A percentile compares a stretch with the other conserved stretches of the same genome.
Evolutionary conservation across 2,329 filamentous ascomycete genomes (phyloP).

Genomic region (Colletotrichum nymphaeae): DNA sequence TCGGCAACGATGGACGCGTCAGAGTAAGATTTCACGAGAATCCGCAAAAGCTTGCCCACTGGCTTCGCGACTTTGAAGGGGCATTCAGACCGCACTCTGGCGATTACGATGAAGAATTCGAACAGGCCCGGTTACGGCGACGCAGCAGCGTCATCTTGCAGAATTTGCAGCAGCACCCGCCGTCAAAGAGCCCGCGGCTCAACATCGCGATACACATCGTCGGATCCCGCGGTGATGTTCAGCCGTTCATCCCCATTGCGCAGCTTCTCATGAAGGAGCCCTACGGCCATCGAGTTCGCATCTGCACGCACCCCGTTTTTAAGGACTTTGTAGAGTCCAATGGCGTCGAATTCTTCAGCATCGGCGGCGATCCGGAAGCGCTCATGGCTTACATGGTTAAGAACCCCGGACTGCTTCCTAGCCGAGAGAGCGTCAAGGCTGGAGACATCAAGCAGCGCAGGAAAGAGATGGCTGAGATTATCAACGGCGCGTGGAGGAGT

Average conservation of each 20-base stretch:
- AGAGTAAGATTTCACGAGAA: slow-evolving; percentile 45
- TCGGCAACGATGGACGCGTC: slow-evolving; percentile 45
- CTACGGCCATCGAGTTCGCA: slow-evolving; percentile 64
- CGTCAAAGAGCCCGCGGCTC: slow-evolving; percentile 38
- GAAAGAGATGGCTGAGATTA: slow-evolving; percentile 50
- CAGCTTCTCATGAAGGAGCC: slow-evolving; percentile 49
- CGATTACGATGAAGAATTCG: neutral
- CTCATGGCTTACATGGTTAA: slow-evolving; percentile 57
- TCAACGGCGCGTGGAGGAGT: slow-evolving; percentile 49
- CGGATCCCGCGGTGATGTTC: slow-evolving; percentile 46
- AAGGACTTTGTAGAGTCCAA: slow-evolving; percentile 62
- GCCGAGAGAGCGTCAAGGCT: slow-evolving; percentile 46
- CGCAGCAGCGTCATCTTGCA: slow-evolving; percentile 23
- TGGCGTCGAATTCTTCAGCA: slow-evolving; percentile 67
- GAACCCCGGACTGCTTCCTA: slow-evolving; percentile 52
- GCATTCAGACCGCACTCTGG: slow-evolving; percentile 9
- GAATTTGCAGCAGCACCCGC: slow-evolving; percentile 17
- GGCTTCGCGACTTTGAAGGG: slow-evolving; percentile 41
- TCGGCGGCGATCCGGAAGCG: slow-evolving; percentile 66
- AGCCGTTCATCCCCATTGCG: slow-evolving; percentile 70
- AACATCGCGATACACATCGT: slow-evolving; percentile 48
- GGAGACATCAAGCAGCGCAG: slow-evolving; percentile 50
- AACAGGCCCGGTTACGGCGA: neutral
- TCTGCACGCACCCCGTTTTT: slow-evolving; percentile 67
- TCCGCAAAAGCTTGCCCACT: slow-evolving; percentile 40